phyloP scores from a whole-genome alignment of 305 asterid genomes.

The Solanum aculeatissimum region DNA sequence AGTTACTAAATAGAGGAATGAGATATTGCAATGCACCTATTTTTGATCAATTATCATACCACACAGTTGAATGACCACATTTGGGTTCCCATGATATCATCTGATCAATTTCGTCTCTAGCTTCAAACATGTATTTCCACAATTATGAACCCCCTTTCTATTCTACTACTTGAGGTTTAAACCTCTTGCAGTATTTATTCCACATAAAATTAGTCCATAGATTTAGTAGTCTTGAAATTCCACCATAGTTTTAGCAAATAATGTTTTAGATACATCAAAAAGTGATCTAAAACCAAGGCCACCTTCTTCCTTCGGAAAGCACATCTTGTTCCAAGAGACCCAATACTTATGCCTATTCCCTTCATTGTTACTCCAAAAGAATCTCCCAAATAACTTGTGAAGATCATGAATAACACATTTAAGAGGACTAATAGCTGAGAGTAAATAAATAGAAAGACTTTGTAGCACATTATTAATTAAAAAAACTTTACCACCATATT shows the following conservation, averaged over 20 bases:
- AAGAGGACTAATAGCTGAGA: background rate
- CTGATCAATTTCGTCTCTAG: background rate
- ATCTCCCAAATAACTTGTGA: background rate
- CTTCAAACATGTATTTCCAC: background rate
- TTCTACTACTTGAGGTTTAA: background rate
- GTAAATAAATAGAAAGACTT: background rate
- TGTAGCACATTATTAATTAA: background rate
- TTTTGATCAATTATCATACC: background rate
- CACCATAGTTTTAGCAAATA: background rate
- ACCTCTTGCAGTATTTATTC: background rate
- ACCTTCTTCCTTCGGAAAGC: background rate
- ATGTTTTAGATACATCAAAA: background rate
- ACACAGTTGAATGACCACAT: background rate
- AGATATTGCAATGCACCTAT: background rate
- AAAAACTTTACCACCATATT: background rate
- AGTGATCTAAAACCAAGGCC: background rate
- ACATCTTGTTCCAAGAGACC: background rate
- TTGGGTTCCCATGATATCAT: background rate
- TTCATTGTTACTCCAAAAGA: background rate
- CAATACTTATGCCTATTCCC: background rate
- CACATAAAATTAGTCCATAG: background rate
- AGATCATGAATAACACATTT: background rate
- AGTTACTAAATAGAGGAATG: background rate
- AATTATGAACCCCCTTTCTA: background rate
- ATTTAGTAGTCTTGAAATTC: no score